These are phyloP conservation scores for Orbilia quercus DNA, from an alignment of 2,329 filamentous ascomycete species.

Conservation along the genomic window DNA sequence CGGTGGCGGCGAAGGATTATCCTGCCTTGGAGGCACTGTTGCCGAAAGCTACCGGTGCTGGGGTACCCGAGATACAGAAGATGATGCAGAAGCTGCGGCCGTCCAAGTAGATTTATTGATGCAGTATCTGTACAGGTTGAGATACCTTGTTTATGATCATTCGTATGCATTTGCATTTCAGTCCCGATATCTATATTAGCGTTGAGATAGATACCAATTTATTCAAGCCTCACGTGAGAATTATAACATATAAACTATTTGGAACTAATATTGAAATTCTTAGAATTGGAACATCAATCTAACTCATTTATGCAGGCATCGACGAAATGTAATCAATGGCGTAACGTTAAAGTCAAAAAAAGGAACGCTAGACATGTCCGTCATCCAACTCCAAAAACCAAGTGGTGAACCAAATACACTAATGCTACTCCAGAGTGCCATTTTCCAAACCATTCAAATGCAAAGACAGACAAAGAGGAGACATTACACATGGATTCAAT, in stretches of 20 bases:
- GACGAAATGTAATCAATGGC: not conserved
- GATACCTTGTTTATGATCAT: not conserved
- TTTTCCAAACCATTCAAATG: constrained; percentile 25
- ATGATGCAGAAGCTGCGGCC: constrained; percentile 71
- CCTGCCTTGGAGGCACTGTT: constrained; percentile 79
- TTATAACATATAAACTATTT: constrained; percentile 3
- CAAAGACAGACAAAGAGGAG: constrained; percentile 5
- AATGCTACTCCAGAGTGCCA: constrained; percentile 22
- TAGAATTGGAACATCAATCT: constrained; percentile 25
- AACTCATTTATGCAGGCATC: constrained; percentile 30
- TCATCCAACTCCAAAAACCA: constrained; percentile 29
- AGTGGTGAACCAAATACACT: constrained; percentile 5
- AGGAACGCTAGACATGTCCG: constrained; percentile 8
- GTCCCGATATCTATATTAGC: constrained; percentile 13
- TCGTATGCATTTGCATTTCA: constrained; percentile 5
- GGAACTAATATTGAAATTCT: not conserved
- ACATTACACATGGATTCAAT: not conserved
- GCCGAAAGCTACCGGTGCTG: constrained; percentile 76
- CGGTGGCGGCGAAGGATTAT: constrained; percentile 81
- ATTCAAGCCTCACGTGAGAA: not conserved
- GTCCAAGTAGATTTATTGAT: constrained; percentile 62
- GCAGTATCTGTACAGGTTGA: not conserved
- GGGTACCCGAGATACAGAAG: constrained; percentile 83
- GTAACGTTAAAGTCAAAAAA: not conserved
- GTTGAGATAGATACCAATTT: constrained; percentile 37